Conservation (phyloP, 352 stramenopile genomes). For the Pythium biforme region DNA sequence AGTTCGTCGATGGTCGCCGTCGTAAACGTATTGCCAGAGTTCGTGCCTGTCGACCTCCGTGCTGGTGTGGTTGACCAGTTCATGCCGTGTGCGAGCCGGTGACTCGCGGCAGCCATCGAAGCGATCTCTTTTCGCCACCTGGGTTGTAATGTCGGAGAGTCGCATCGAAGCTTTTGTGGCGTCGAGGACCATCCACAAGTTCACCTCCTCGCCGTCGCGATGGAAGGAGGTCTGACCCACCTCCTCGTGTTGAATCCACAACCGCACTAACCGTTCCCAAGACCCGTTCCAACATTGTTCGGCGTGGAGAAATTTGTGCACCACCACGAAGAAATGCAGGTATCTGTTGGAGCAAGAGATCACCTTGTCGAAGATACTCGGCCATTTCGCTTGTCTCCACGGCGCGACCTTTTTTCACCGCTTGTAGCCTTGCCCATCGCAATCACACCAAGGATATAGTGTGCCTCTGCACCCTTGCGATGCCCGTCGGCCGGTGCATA, state of each 20-base stretch:
- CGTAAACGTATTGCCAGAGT: background rate
- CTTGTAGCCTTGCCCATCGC: background rate
- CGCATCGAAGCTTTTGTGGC: constrained; percentile 9
- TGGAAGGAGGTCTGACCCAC: background rate
- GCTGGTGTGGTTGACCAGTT: background rate
- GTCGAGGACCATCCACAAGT: constrained; percentile 9
- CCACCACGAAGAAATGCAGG: background rate
- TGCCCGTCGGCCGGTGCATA: constrained; percentile 7
- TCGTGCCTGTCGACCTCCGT: background rate
- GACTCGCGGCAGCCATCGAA: background rate
- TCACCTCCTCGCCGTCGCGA: constrained; percentile 9
- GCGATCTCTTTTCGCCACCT: constrained; percentile 7
- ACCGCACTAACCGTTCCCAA: background rate
- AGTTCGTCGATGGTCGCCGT: constrained; percentile 16
- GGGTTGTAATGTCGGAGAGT: background rate
- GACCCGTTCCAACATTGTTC: background rate
- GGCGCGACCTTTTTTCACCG: background rate
- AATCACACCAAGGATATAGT: constrained; percentile 10
- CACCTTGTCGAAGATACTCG: constrained; percentile 11
- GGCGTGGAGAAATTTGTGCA: background rate
- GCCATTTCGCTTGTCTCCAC: background rate
- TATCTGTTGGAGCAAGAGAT: background rate
- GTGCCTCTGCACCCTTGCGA: constrained; percentile 3
- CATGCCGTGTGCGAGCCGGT: no score
- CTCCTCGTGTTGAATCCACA: background rate